Evolutionary conservation across 140 eudicot species (phyloP).

Genomic region (Bidens hawaiensis): DNA sequence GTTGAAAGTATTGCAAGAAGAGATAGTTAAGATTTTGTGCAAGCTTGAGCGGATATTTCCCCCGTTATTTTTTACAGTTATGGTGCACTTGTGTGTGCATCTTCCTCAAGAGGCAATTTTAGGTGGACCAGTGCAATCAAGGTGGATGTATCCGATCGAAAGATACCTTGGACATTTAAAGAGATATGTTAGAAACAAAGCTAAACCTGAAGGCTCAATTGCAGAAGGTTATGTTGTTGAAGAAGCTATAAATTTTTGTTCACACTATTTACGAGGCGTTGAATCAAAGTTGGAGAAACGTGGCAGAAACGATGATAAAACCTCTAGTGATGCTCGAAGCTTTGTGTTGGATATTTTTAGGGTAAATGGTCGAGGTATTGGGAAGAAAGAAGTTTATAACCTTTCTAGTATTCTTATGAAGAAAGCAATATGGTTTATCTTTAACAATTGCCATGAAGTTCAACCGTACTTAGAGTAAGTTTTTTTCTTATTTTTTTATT

Average conservation of each 20-base stretch:
- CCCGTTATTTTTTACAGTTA: too few species aligned
- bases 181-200: neutral
- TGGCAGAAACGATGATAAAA: neutral
- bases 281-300: neutral
- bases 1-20: neutral
- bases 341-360: neutral
- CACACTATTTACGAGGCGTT: neutral
- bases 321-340: neutral
- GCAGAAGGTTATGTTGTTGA: too few species aligned
- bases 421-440: neutral
- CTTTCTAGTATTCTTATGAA: neutral
- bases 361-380: neutral
- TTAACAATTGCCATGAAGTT: too few species aligned
- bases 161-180: neutral
- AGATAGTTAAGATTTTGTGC: neutral
- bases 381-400: neutral
- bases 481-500: too few species aligned
- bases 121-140: neutral
- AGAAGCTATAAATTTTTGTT: too few species aligned
- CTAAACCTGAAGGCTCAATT: neutral
- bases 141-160: conserved; percentile 2
- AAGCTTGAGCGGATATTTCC: too few species aligned
- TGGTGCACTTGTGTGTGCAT: too few species aligned
- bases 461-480: too few species aligned
- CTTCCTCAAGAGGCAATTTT: too few species aligned